phyloP scores from a whole-genome alignment of 257 asterid species.

The Solanum chilense region DNA sequence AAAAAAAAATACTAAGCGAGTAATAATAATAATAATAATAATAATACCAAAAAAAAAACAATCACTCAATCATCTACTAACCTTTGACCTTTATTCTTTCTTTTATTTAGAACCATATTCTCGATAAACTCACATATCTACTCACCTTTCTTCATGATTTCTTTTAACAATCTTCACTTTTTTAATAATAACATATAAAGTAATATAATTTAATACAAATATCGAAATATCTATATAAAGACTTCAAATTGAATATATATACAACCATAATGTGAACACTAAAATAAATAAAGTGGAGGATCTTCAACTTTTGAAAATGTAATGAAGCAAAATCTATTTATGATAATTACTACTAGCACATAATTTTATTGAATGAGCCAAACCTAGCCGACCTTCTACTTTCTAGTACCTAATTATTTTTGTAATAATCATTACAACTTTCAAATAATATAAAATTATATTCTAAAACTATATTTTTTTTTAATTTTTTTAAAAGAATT shows the following conservation, averaged over 20 bases:
- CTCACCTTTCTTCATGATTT: background rate
- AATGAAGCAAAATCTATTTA: background rate
- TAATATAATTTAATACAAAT: background rate
- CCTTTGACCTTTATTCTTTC: background rate
- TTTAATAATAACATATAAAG: accelerated
- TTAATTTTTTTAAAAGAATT: background rate
- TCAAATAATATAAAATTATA: background rate
- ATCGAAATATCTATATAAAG: background rate
- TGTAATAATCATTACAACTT: background rate
- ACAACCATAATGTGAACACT: background rate
- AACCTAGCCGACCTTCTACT: background rate
- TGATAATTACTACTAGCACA: background rate
- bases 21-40: too few species aligned
- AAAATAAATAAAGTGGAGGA: background rate
- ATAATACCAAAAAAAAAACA: too few species aligned
- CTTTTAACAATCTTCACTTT: accelerated
- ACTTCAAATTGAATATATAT: background rate
- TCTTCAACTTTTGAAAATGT: background rate
- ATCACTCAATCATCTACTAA: too few species aligned
- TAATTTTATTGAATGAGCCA: background rate
- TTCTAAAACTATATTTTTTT: background rate
- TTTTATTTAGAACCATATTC: too few species aligned
- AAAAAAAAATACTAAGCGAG: too few species aligned
- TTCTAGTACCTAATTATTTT: background rate
- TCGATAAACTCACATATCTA: background rate